These are phyloP conservation scores for Termitomyces bulborhizus DNA, from an alignment of 768 basidiomycete species.

Conservation along the genomic window DNA sequence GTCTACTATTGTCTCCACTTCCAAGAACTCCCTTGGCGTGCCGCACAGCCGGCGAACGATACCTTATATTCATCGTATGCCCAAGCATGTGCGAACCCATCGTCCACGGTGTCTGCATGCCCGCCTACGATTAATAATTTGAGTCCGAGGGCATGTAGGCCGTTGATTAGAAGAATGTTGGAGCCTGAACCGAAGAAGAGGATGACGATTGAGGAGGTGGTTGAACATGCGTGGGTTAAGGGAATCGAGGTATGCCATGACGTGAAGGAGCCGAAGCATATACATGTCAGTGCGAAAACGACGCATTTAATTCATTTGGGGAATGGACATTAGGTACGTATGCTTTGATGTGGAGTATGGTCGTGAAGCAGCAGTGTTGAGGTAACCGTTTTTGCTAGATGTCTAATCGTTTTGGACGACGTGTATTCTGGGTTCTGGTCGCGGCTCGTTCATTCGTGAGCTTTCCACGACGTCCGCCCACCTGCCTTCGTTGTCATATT, in stretches of 20 bases:
- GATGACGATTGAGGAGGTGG: constrained; percentile 71
- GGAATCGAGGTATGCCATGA: constrained; percentile 79
- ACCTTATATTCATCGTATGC: constrained; percentile 76
- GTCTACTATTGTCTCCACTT: constrained; percentile 99
- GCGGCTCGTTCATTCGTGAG: neutral
- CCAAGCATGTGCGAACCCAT: constrained; percentile 44
- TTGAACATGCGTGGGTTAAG: constrained; percentile 74
- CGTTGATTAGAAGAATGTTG: constrained; percentile 86
- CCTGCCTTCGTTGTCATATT: neutral
- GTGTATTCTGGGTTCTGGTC: neutral
- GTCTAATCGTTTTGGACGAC: neutral
- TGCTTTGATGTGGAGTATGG: neutral
- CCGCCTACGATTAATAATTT: constrained; percentile 82
- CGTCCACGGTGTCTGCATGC: constrained; percentile 37
- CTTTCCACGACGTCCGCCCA: neutral
- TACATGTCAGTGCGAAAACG: constrained; percentile 63
- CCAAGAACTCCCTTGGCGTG: constrained; percentile 97
- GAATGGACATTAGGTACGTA: constrained; percentile 8
- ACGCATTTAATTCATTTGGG: constrained; percentile 45
- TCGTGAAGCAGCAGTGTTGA: neutral
- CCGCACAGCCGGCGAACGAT: constrained; percentile 74
- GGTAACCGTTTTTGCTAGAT: neutral
- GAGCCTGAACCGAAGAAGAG: constrained; percentile 86
- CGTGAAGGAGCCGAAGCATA: constrained; percentile 56
- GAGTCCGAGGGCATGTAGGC: constrained; percentile 77